phyloP scores from a whole-genome alignment of 441 rosid species.

The Melastoma candidum region DNA sequence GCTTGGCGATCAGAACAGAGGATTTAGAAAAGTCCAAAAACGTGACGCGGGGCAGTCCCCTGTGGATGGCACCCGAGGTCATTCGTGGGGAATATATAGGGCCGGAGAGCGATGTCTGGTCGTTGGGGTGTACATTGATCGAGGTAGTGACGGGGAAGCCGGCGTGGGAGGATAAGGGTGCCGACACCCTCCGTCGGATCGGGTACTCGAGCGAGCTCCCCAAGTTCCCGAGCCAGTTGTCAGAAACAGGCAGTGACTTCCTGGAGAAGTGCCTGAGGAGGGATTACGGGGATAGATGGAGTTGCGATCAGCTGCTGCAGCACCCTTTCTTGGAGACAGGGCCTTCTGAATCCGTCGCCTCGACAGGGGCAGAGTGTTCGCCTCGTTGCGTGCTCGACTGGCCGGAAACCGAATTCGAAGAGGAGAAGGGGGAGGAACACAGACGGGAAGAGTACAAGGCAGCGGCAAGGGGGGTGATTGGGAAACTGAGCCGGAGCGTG shows the following conservation, averaged over 20 bases:
- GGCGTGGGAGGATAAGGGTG: conserved; percentile 51
- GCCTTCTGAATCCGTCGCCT: conserved; percentile 4
- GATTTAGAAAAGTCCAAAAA: neutral
- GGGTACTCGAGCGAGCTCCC: conserved; percentile 46
- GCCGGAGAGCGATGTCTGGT: conserved; percentile 75
- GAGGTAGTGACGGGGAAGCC: conserved; percentile 65
- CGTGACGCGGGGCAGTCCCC: conserved; percentile 65
- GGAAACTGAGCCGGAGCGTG: conserved; percentile 23
- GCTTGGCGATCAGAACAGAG: conserved; percentile 29
- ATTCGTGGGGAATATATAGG: conserved; percentile 53
- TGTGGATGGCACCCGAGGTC: conserved; percentile 95
- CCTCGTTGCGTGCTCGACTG: conserved; percentile 69
- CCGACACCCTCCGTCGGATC: conserved; percentile 36
- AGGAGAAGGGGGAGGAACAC: conserved; percentile 7
- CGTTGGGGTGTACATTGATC: conserved; percentile 61
- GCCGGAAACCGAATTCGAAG: conserved; percentile 29
- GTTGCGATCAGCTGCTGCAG: conserved; percentile 52
- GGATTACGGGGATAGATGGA: conserved; percentile 48
- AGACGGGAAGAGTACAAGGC: conserved; percentile 4
- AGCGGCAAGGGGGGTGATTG: conserved; percentile 26
- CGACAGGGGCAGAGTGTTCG: conserved; percentile 25
- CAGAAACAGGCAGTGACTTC: conserved; percentile 47
- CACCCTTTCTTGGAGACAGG: conserved; percentile 45
- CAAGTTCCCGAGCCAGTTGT: conserved; percentile 25
- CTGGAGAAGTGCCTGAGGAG: conserved; percentile 45